phyloP scores from a whole-genome alignment of 106 monocot genomes.

The Chionographis japonica region DNA sequence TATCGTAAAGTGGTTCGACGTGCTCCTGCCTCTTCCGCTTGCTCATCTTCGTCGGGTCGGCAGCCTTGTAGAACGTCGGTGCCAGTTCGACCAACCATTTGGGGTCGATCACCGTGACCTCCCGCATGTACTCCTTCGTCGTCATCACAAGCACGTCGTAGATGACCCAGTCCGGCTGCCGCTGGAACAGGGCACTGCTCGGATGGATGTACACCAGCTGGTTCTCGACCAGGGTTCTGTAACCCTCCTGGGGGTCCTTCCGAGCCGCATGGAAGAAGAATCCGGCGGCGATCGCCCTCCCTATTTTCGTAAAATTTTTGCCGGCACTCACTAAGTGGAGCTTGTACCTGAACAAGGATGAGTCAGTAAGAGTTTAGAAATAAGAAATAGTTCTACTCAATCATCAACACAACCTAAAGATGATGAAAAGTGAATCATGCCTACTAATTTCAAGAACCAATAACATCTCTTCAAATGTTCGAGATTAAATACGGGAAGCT shows the following conservation, averaged over 20 bases:
- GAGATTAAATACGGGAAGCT: too few relatives aligned
- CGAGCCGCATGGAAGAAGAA: constrained; percentile 91
- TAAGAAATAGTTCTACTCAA: too few relatives aligned
- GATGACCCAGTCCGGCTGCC: constrained; percentile 97
- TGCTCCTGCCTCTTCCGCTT: constrained; percentile 91
- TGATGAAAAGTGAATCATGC: too few relatives aligned
- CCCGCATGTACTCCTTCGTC: constrained; percentile 95
- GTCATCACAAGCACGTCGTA: constrained; percentile 96
- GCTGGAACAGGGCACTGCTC: constrained; percentile 82
- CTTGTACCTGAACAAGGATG: constrained; percentile 57
- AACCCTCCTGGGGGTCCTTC: constrained; percentile 95
- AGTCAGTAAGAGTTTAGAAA: not conserved
- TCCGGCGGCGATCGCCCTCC: constrained; percentile 85
- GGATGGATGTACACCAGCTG: constrained; percentile 97
- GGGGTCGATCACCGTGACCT: constrained; percentile 91
- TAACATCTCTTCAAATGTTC: too few relatives aligned
- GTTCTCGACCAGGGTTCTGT: constrained; percentile 90
- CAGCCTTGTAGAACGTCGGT: constrained; percentile 74
- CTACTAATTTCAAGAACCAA: too few relatives aligned
- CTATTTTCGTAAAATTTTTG: constrained; percentile 89
- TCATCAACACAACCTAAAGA: too few relatives aligned
- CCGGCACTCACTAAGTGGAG: constrained; percentile 78
- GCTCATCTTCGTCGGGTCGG: constrained; percentile 97
- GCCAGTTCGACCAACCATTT: constrained; percentile 94
- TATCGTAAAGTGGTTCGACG: constrained; percentile 86